Conservation (phyloP, 495 filamentous ascomycete genomes). For the Sordaria brevicollis region DNA sequence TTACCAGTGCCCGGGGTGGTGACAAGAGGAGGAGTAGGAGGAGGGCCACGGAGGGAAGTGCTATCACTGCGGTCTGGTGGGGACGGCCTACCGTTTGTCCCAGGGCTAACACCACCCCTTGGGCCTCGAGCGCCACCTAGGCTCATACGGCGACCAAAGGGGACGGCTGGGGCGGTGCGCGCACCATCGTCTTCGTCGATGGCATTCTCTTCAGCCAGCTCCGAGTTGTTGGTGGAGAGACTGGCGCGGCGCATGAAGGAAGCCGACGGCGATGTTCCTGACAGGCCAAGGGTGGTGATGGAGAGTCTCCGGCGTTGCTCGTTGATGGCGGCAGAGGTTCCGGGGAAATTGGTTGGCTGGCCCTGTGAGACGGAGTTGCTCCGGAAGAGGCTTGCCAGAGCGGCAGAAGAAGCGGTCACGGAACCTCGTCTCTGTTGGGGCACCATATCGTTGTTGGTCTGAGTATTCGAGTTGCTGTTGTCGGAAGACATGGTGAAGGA, state of each 20-base stretch:
- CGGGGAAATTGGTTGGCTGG: slow-evolving; percentile 39
- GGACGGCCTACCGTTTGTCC: slow-evolving; percentile 38
- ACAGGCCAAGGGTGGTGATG: slow-evolving; percentile 73
- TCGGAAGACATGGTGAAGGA: slow-evolving; percentile 29
- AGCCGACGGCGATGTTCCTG: slow-evolving; percentile 56
- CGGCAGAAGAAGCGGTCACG: slow-evolving; percentile 33
- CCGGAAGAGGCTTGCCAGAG: slow-evolving; percentile 46
- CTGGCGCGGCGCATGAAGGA: slow-evolving; percentile 59
- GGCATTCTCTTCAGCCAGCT: slow-evolving; percentile 75
- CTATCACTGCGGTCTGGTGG: slow-evolving; percentile 17
- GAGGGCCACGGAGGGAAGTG: slow-evolving; percentile 9
- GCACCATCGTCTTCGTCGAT: slow-evolving; percentile 65
- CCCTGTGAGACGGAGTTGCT: slow-evolving; percentile 34
- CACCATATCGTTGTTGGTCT: slow-evolving; percentile 21
- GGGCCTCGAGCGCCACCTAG: slow-evolving; percentile 60
- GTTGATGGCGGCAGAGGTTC: slow-evolving; percentile 53
- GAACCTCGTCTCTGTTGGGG: slow-evolving; percentile 43
- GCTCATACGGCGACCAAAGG: slow-evolving; percentile 79
- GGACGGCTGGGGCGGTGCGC: slow-evolving; percentile 49
- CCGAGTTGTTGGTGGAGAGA: slow-evolving; percentile 62
- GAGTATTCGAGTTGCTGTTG: slow-evolving; percentile 23
- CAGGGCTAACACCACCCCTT: slow-evolving; percentile 33
- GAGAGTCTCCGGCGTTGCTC: slow-evolving; percentile 79
- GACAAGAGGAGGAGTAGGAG: slow-evolving; percentile 13
- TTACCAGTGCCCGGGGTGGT: slow-evolving; percentile 9